Percentiles rank a stretch among this genome's conserved stretches.
Conservation (phyloP, 495 filamentous ascomycete species). For the Glutinoglossum americanum region DNA sequence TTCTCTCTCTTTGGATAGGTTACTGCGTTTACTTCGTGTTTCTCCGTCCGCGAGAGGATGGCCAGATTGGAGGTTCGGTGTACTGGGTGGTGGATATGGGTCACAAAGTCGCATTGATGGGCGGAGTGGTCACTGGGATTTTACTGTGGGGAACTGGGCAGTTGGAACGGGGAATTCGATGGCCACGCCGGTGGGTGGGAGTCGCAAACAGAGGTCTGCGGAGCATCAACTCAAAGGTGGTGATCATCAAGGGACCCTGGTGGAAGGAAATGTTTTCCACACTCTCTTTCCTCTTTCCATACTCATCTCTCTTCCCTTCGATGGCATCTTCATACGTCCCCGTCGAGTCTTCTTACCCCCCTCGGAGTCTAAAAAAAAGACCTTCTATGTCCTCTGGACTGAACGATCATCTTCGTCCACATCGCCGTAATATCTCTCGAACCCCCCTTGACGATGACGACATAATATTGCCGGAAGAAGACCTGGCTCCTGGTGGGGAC, state of each 20-base stretch:
- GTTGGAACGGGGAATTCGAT: conserved; percentile 85
- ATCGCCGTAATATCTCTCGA: background rate
- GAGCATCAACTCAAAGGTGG: conserved; percentile 86
- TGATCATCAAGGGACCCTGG: conserved; percentile 66
- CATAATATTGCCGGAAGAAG: conserved; percentile 38
- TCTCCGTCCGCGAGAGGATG: conserved; percentile 75
- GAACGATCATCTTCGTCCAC: background rate
- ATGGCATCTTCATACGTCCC: conserved; percentile 42
- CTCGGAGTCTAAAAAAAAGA: background rate
- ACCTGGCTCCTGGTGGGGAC: conserved; percentile 72
- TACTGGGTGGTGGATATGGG: conserved; percentile 87
- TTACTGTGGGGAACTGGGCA: conserved; percentile 86
- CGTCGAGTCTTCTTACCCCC: conserved; percentile 22
- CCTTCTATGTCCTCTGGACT: background rate
- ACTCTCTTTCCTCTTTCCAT: conserved; percentile 53
- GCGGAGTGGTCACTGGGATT: conserved; percentile 59
- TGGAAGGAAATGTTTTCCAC: conserved; percentile 53
- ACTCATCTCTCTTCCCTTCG: conserved; percentile 41
- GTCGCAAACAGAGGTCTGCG: conserved; percentile 76
- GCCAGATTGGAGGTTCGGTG: conserved; percentile 75
- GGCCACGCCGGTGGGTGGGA: conserved; percentile 79
- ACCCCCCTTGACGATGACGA: conserved; percentile 30
- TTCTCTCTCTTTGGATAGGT: conserved; percentile 56
- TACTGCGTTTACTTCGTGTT: conserved; percentile 78
- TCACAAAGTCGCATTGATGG: conserved; percentile 73